Base-by-base conservation (phyloP, 108 stramenopile genomes). In the Cafeteria roenbergensis region DNA sequence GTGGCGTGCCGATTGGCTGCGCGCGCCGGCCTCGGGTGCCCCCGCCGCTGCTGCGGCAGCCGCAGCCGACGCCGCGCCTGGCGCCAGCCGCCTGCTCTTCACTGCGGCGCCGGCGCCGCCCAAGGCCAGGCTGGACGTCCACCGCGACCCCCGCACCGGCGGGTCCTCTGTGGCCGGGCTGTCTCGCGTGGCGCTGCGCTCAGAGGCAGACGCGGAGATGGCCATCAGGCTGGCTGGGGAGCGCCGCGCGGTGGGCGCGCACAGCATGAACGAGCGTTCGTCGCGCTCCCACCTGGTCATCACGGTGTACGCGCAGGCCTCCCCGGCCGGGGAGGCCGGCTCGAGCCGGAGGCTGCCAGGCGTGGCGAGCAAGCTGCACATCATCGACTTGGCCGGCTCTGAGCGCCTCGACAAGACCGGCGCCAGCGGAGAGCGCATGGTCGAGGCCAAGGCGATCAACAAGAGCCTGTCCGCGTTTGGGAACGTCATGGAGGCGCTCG, bases 371-470 rank as follows among this genome's bases (percentile, higher is more conserved):
- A 78, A 78, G 63, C 65, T 73, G 34, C 68, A 73, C 33, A 51
- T 75, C 0, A 70, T 75, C 38, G 67, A 73, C 26, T 27, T 69
- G 24, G 64, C 78, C 34, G 80, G 60, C 53, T 71, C 68, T 38
- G 75, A 76, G 62, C 65, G 75, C 1, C 21, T 76, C 27, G 32
- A 48, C 51, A 76, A 76, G 57, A 83, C 80, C 21, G 80, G 74
- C 21, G 82, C 78, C 20, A 73, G 70, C n/a, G 82, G 82, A 9
- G 68, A 79, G 20, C 74, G 76, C 20, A 75, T 81, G 28, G 81
- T 81, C 56, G 82, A 83, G 51, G 80, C 82, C 0, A 76, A 79
- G 61, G 76, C 77, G 51, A 83, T 83, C 72, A 83, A 83, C 68
- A 70, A 74, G 51, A 77, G 75, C 31, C 72, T 83, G 21, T 74